These are phyloP conservation scores for Syncephalastrum sp. DNA, from an alignment of 371 early-diverging fungal genomes.

Conservation along the genomic window DNA sequence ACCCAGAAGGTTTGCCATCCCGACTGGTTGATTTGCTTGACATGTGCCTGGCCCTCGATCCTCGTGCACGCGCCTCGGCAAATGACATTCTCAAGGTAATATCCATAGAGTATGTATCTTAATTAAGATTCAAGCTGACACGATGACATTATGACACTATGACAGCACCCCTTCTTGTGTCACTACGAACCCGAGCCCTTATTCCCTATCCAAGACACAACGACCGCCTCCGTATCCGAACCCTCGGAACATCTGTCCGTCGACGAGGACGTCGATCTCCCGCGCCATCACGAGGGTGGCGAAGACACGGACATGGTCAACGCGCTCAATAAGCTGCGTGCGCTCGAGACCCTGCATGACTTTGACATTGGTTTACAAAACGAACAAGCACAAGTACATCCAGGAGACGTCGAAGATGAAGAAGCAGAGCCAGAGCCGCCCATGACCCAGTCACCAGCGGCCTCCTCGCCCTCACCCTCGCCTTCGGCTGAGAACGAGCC, in stretches of 20 bases:
- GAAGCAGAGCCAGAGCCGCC: not conserved
- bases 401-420: not conserved
- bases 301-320: conserved; percentile 22
- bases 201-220: conserved; percentile 21
- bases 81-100: conserved; percentile 35
- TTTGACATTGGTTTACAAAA: conserved; percentile 19
- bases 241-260: conserved; percentile 10
- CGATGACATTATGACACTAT: not conserved
- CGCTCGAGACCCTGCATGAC: conserved; percentile 24
- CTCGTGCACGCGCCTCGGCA: conserved; percentile 33
- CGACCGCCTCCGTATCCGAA: conserved; percentile 21
- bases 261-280: conserved; percentile 1
- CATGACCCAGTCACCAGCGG: not conserved
- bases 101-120: too few relatives aligned
- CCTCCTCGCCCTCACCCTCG: not conserved
- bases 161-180: conserved; percentile 40
- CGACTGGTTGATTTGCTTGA: conserved; percentile 37
- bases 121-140: too few relatives aligned
- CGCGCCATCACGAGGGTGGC: conserved; percentile 1
- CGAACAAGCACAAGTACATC: not conserved
- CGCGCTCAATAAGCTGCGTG: conserved; percentile 22
- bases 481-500: not conserved
- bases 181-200: conserved; percentile 39
- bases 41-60: conserved; percentile 40
- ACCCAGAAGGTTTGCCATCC: conserved; percentile 38